A percentile compares a stretch with the other conserved stretches of the same genome.
These are phyloP conservation scores for Coniochaeta sp. DNA, from an alignment of 2,329 filamentous ascomycete species.

Conservation along the genomic window DNA sequence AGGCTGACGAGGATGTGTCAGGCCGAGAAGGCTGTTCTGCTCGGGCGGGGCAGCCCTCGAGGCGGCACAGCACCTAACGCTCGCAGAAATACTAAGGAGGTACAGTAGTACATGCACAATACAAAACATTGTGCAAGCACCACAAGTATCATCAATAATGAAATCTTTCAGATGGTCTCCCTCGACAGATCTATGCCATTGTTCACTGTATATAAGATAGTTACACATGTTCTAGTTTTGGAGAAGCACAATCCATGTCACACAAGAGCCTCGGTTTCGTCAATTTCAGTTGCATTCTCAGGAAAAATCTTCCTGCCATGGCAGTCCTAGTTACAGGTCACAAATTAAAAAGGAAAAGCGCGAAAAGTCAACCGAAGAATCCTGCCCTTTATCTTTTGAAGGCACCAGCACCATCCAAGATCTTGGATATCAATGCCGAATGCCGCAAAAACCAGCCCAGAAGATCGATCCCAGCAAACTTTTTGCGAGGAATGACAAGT, in stretches of 20 bases:
- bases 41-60: not conserved
- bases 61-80: no score
- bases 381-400: constrained; percentile 15
- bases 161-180: not conserved
- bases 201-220: not conserved
- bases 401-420: constrained; percentile 17
- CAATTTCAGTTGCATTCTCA: constrained; percentile 20
- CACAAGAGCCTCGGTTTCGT: constrained; percentile 2
- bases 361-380: constrained; percentile 7
- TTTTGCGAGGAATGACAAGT: constrained; percentile 4
- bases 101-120: no score
- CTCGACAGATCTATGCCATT: not conserved
- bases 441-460: constrained; percentile 10
- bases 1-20: not conserved
- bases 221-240: constrained; percentile 1
- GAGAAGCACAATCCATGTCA: not conserved
- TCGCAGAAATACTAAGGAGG: no score
- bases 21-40: not conserved
- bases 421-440: constrained; percentile 14
- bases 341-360: constrained; percentile 10
- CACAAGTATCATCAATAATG: no score
- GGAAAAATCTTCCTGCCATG: constrained; percentile 11
- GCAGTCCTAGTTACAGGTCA: constrained; percentile 17
- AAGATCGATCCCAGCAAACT: constrained; percentile 1
- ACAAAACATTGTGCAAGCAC: no score